Percentiles rank a stretch among this genome's conserved stretches.
Conservation (phyloP, 208 protist species). For the Porcisia hertigi region DNA sequence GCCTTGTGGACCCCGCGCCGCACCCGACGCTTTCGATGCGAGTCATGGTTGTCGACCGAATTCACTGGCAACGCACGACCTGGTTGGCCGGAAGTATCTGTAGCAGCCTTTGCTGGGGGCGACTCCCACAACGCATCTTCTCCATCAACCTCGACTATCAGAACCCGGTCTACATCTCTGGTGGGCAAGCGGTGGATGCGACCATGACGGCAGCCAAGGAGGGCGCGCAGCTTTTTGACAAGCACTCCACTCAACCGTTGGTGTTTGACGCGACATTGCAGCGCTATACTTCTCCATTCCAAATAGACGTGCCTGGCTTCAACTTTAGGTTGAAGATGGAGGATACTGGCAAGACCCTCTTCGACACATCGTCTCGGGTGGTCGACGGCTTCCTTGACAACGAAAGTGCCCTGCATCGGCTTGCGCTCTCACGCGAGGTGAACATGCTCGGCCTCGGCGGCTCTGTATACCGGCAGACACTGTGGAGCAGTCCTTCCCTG, state of each 20-base stretch:
- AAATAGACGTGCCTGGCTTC: constrained; percentile 59
- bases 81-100: constrained; percentile 78
- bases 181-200: constrained; percentile 8
- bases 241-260: constrained; percentile 12
- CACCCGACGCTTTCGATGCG: constrained; percentile 77
- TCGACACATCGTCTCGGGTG: constrained; percentile 48
- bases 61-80: constrained; percentile 84
- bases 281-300: constrained; percentile 53
- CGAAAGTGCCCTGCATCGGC: constrained; percentile 76
- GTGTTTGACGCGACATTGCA: constrained; percentile 44
- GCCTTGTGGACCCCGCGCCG: constrained; percentile 63
- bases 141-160: constrained; percentile 78
- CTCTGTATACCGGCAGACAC: constrained; percentile 77
- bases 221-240: background rate
- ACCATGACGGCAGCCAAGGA: background rate
- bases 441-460: constrained; percentile 85
- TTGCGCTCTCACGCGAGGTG: constrained; percentile 75
- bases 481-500: constrained; percentile 75
- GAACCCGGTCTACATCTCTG: constrained; percentile 57
- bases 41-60: constrained; percentile 74
- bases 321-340: constrained; percentile 59
- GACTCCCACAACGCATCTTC: constrained; percentile 75
- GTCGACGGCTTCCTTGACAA: constrained; percentile 86
- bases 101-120: constrained; percentile 74
- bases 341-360: constrained; percentile 62